A percentile compares a stretch with the other conserved stretches of the same genome.
Evolutionary conservation across 208 protist genomes (phyloP).

Genomic region (Naegleria fowleri): DNA sequence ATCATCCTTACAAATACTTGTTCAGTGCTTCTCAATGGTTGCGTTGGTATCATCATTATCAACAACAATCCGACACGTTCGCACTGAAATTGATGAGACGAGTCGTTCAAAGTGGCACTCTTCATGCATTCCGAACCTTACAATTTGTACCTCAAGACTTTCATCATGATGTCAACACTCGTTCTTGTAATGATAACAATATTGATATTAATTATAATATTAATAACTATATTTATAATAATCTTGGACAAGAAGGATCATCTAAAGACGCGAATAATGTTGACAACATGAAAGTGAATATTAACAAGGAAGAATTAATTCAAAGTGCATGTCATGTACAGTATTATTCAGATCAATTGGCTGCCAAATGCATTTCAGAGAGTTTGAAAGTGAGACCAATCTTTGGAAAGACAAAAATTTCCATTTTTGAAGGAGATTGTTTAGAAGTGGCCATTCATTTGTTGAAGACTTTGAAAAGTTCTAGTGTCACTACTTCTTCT

Average conservation of each 20-base stretch:
- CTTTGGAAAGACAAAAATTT: not conserved
- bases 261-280: no score
- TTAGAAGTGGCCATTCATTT: not conserved
- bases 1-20: not conserved
- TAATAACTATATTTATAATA: no score
- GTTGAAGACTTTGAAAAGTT: no score
- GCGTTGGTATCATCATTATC: not conserved
- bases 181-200: not conserved
- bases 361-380: not conserved
- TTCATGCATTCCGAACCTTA: not conserved
- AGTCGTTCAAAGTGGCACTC: not conserved
- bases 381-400: not conserved
- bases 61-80: not conserved
- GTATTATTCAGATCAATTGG: not conserved
- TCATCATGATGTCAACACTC: no score
- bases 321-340: not conserved
- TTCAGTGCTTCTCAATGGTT: not conserved
- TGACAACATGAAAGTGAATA: no score
- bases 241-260: no score
- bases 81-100: not conserved
- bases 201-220: no score
- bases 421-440: not conserved
- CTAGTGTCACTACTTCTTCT: no score
- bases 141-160: not conserved
- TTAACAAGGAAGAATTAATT: not conserved